These are phyloP conservation scores for Tylopilus rubrobrunneus DNA, from an alignment of 768 basidiomycete genomes.

Conservation along the genomic window DNA sequence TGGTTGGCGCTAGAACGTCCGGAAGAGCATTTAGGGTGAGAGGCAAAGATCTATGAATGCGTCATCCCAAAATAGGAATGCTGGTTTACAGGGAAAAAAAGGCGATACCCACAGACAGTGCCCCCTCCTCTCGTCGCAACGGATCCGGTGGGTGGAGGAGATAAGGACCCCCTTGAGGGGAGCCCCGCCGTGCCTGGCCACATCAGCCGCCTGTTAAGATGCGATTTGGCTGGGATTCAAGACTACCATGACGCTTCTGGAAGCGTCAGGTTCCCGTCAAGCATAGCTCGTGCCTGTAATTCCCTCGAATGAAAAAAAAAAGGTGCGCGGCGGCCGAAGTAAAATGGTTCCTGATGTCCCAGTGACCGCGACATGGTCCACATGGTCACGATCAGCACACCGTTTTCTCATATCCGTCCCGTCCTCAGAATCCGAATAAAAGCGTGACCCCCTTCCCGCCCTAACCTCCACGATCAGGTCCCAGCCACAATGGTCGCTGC, in stretches of 20 bases:
- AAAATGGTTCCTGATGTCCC: conserved; percentile 21
- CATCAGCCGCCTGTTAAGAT: conserved; percentile 3
- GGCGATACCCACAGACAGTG: not conserved
- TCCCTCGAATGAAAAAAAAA: conserved; percentile 12
- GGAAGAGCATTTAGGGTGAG: not conserved
- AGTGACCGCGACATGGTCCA: conserved; percentile 15
- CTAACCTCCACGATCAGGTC: not conserved
- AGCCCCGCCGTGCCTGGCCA: not conserved
- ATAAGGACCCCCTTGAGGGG: not conserved
- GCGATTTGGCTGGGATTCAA: conserved; percentile 7
- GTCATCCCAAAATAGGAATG: not conserved
- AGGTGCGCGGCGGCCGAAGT: conserved; percentile 24
- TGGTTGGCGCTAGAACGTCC: conserved; percentile 4
- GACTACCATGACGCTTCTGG: conserved; percentile 9
- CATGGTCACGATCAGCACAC: conserved; percentile 18
- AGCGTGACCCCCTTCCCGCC: conserved; percentile 9
- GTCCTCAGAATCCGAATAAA: conserved; percentile 17
- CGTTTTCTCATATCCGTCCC: conserved; percentile 22
- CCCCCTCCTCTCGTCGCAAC: not conserved
- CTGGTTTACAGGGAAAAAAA: not conserved
- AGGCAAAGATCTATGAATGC: not conserved
- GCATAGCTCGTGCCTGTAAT: conserved; percentile 21
- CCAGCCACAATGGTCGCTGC: conserved; percentile 15
- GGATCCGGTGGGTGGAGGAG: conserved; percentile 12
- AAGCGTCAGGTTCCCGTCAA: conserved; percentile 7